Conservation (phyloP, 179 eudicot genomes). For the Heliamphora pulchella region DNA sequence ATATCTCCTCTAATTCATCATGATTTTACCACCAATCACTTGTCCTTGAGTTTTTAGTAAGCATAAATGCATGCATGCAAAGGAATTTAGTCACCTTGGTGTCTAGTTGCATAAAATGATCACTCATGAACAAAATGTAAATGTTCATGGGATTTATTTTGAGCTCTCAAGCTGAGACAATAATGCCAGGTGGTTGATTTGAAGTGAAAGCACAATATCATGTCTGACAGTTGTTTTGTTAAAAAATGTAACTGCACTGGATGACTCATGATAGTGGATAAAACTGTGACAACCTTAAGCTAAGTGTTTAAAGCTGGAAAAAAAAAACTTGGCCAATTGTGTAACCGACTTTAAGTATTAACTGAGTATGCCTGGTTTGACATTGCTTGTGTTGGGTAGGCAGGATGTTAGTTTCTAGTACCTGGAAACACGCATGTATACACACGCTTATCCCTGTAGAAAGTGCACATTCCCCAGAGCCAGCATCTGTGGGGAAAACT, state of each 20-base stretch:
- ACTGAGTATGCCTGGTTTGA: neutral
- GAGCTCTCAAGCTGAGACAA: neutral
- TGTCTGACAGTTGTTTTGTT: too few species aligned
- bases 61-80: neutral
- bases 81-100: neutral
- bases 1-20: neutral
- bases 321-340: neutral
- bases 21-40: neutral
- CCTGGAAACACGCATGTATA: too few species aligned
- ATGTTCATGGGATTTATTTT: neutral
- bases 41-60: neutral
- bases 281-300: neutral
- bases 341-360: too few species aligned
- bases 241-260: too few species aligned
- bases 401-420: too few species aligned
- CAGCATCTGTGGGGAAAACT: too few species aligned
- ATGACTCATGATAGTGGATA: neutral
- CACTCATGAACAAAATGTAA: neutral
- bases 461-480: too few species aligned
- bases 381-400: too few species aligned
- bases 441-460: too few species aligned
- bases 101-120: neutral
- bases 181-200: neutral
- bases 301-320: neutral
- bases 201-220: too few species aligned